Conservation (phyloP, 257 asterid species). For the Solanum piurae region DNA sequence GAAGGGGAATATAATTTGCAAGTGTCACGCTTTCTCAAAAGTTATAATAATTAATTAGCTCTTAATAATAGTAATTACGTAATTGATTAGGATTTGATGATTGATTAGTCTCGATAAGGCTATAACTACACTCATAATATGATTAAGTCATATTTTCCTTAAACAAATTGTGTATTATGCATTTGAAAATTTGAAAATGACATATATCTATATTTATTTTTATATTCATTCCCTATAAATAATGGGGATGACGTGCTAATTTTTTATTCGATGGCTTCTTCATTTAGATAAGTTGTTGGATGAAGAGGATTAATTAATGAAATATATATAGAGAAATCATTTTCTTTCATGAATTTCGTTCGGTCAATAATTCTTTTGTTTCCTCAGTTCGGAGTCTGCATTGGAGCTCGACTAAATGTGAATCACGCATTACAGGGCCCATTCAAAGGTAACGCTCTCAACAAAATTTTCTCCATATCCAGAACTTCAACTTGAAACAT, state of each 20-base stretch:
- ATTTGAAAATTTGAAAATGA: not conserved
- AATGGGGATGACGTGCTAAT: not conserved
- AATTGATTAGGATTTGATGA: not conserved
- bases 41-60: not conserved
- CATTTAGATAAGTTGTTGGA: not conserved
- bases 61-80: not conserved
- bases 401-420: not conserved
- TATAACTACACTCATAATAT: not conserved
- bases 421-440: rapidly evolving
- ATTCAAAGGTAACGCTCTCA: rapidly evolving
- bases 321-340: not conserved
- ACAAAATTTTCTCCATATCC: not conserved
- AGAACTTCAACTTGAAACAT: no score
- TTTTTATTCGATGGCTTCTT: not conserved
- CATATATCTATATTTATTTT: not conserved
- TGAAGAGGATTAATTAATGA: not conserved
- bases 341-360: not conserved
- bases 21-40: not conserved
- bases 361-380: no score
- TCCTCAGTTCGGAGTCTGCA: rapidly evolving
- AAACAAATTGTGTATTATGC: not conserved
- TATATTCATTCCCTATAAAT: not conserved
- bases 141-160: not conserved
- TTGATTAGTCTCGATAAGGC: not conserved
- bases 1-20: not conserved